Conservation (phyloP, 1,284 basidiomycete species). For the Cryptococcus sp. region DNA sequence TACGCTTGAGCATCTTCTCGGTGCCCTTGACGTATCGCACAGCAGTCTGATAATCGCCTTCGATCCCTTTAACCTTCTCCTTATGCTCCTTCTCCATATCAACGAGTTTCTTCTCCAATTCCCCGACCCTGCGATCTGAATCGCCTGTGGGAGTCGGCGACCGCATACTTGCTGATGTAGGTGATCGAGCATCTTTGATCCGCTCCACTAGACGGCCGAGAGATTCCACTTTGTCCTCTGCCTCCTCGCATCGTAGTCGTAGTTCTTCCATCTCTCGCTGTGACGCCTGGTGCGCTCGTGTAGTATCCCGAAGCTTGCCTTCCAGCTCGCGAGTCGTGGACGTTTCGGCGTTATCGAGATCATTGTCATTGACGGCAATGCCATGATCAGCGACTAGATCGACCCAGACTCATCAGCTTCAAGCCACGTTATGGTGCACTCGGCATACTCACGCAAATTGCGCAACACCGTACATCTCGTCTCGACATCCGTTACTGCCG, state of each 20-base stretch:
- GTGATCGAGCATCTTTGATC: constrained; percentile 58
- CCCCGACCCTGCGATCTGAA: constrained; percentile 56
- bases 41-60: constrained; percentile 82
- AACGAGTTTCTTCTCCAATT: constrained; percentile 69
- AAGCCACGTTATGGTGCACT: neutral
- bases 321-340: constrained; percentile 64
- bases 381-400: constrained; percentile 76
- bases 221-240: constrained; percentile 67
- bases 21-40: constrained; percentile 71
- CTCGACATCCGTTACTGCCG: constrained; percentile 70
- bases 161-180: constrained; percentile 41
- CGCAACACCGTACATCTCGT: constrained; percentile 79
- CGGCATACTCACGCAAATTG: constrained; percentile 59
- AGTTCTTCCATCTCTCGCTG: constrained; percentile 55
- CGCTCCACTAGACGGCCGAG: constrained; percentile 69
- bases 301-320: constrained; percentile 69
- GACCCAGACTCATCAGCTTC: no score
- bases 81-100: constrained; percentile 78
- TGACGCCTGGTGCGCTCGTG: constrained; percentile 67
- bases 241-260: constrained; percentile 68
- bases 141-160: constrained; percentile 40
- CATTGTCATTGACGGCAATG: constrained; percentile 71
- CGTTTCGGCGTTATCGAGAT: constrained; percentile 52
- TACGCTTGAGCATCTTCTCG: constrained; percentile 96
- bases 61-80: constrained; percentile 67